Evolutionary conservation across 176 grass and related monocot species (phyloP).

Genomic region (Musa beccarii): DNA sequence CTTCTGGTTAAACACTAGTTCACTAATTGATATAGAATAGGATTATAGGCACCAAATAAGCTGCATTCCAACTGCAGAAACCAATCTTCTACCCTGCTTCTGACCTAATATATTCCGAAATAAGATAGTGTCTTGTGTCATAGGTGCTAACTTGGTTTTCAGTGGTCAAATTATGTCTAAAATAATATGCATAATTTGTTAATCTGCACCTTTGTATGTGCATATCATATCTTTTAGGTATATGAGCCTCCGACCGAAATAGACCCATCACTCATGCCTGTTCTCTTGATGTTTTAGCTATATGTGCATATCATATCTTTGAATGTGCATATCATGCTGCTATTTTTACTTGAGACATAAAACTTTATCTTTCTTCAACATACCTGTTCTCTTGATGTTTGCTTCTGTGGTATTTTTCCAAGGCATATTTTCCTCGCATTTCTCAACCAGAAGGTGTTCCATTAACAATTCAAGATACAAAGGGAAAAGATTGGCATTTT

Average conservation of each 20-base stretch:
- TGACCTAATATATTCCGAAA: background rate
- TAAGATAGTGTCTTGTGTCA: background rate
- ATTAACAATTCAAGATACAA: constrained; percentile 94
- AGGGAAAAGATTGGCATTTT: constrained; percentile 99
- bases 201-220: no score
- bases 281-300: no score
- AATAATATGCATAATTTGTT: no score
- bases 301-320: no score
- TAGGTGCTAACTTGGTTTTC: background rate
- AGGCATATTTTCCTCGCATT: constrained; percentile 99
- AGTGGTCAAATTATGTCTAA: no score
- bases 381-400: background rate
- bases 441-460: constrained; percentile 99
- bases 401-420: constrained; percentile 8
- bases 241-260: no score
- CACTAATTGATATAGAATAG: no score
- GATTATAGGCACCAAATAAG: no score
- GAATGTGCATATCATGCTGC: background rate
- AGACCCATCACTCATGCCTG: no score
- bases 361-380: background rate
- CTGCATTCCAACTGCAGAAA: no score
- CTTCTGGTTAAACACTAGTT: no score
- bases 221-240: no score
- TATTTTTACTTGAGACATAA: background rate
- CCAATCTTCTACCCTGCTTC: background rate